Evolutionary conservation across 108 stramenopile genomes (phyloP).

Genomic region (Seminavis robusta): DNA sequence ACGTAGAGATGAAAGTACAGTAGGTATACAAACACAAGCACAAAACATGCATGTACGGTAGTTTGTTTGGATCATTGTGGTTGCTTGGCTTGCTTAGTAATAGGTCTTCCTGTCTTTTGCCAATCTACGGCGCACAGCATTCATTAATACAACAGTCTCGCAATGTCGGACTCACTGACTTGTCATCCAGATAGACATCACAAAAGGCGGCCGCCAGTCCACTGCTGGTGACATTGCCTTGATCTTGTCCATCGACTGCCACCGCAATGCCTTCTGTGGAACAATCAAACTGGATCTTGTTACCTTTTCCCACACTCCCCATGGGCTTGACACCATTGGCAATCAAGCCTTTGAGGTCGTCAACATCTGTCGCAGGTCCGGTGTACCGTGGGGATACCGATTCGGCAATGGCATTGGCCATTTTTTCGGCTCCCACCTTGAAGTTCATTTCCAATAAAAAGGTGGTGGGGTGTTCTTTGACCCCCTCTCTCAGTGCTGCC

Average conservation of each 20-base stretch:
- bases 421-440: constrained; percentile 84
- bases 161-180: constrained; percentile 65
- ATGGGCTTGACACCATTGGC: constrained; percentile 60
- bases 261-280: constrained; percentile 25
- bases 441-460: constrained; percentile 73
- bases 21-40: too few species aligned
- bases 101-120: background rate
- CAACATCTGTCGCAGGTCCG: constrained; percentile 47
- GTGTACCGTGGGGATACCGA: constrained; percentile 66
- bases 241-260: constrained; percentile 62
- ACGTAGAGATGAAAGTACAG: too few species aligned
- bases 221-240: constrained; percentile 55
- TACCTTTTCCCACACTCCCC: constrained; percentile 70
- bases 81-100: too few species aligned
- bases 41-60: too few species aligned
- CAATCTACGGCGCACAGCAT: constrained; percentile 46
- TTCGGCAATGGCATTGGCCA: constrained; percentile 81
- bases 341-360: constrained; percentile 62
- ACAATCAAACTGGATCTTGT: constrained; percentile 73
- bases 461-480: constrained; percentile 43
- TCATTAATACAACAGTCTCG: constrained; percentile 57
- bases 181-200: constrained; percentile 83
- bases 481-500: constrained; percentile 44
- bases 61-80: too few species aligned
- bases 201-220: constrained; percentile 67